Conservation (phyloP, 1,139 yeast species). For the Debaryomyces sp. region DNA sequence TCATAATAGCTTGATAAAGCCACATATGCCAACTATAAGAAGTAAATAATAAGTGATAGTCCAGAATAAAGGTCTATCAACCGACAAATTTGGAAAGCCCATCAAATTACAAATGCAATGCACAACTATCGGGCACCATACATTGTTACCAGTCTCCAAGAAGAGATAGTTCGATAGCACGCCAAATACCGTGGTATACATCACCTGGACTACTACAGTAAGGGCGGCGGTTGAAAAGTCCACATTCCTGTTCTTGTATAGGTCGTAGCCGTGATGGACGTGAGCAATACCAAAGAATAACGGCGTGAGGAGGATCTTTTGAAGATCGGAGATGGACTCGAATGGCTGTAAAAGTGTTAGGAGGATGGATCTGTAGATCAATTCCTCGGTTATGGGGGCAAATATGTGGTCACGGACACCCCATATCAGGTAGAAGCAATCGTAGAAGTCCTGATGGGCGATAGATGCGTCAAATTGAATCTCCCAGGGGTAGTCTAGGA, state of each 20-base stretch:
- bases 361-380: constrained; percentile 71
- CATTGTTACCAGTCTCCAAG: constrained; percentile 45
- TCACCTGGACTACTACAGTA: constrained; percentile 57
- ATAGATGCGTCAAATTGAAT: constrained; percentile 14
- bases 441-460: constrained; percentile 18
- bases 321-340: constrained; percentile 16
- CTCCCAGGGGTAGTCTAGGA: constrained; percentile 39
- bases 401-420: constrained; percentile 69
- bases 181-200: constrained; percentile 83
- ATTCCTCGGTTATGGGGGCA: constrained; percentile 90
- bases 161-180: constrained; percentile 67
- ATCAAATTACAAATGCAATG: constrained; percentile 78
- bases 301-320: constrained; percentile 55
- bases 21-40: constrained; percentile 44
- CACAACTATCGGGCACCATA: constrained; percentile 64
- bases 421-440: constrained; percentile 37
- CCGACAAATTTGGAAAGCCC: constrained; percentile 66
- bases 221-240: constrained; percentile 36
- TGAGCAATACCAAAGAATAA: constrained; percentile 89
- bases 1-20: constrained; percentile 26
- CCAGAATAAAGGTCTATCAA: constrained; percentile 18
- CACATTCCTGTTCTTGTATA: constrained; percentile 32
- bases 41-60: constrained; percentile 41
- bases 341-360: constrained; percentile 42
- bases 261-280: constrained; percentile 76